Evolutionary conservation across 371 early-diverging fungal genomes (phyloP).

Genomic region (Apophysomyces variabilis): DNA sequence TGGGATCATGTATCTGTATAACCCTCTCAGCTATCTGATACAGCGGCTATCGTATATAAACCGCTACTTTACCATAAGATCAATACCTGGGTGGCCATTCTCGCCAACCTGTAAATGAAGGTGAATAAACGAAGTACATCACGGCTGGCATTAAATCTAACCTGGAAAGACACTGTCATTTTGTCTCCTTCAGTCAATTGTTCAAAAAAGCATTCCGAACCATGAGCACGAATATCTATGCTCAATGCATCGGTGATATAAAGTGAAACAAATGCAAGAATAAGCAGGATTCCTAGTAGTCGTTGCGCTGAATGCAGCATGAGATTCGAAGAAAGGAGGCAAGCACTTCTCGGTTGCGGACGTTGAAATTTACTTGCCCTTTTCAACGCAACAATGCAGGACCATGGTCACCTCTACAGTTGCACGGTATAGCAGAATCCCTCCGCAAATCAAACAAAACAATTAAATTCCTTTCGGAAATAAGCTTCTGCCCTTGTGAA

Average conservation of each 20-base stretch:
- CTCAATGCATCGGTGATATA: slow-evolving; percentile 14
- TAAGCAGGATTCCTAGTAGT: neutral
- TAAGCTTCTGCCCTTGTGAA: no score
- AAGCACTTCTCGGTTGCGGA: no score
- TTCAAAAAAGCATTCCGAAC: slow-evolving; percentile 69
- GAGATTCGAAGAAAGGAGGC: no score
- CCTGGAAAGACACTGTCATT: slow-evolving; percentile 70
- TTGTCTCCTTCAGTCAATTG: slow-evolving; percentile 60
- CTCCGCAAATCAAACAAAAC: no score
- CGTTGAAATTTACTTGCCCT: no score
- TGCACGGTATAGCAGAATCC: no score
- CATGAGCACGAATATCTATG: slow-evolving; percentile 54
- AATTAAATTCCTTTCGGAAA: no score
- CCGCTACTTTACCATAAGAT: slow-evolving; percentile 65
- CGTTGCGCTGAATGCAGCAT: no score
- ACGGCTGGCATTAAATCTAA: slow-evolving; percentile 16
- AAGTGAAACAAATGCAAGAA: neutral
- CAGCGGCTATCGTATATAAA: neutral
- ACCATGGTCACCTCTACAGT: no score
- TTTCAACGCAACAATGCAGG: no score
- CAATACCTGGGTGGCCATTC: slow-evolving; percentile 71
- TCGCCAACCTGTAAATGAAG: slow-evolving; percentile 57
- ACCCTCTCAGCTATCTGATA: neutral
- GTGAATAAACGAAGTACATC: neutral
- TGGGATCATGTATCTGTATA: slow-evolving; percentile 62